Conservation (phyloP, 108 stramenopile genomes). For the Fistulifera solaris region DNA sequence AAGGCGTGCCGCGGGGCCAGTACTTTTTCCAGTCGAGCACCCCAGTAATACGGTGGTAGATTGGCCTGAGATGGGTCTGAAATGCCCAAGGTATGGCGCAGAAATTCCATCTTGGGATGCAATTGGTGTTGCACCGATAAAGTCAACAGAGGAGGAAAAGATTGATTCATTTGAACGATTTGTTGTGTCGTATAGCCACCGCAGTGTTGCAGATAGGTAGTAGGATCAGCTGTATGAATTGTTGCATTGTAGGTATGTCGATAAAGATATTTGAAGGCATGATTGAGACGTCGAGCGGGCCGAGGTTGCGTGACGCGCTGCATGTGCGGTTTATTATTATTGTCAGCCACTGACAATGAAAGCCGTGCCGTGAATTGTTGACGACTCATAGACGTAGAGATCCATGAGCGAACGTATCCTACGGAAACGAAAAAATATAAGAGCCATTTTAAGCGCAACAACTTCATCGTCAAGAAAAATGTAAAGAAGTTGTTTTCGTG, state of each 20-base stretch:
- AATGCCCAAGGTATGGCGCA: constrained; percentile 44
- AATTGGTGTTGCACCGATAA: constrained; percentile 57
- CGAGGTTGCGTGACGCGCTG: constrained; percentile 53
- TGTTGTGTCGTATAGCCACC: constrained; percentile 46
- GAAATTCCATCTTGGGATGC: constrained; percentile 68
- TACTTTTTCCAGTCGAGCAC: constrained; percentile 55
- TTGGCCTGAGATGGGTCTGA: not conserved
- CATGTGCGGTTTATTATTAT: constrained; percentile 40
- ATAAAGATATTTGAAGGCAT: constrained; percentile 65
- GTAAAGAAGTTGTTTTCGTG: too few relatives aligned
- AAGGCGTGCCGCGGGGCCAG: constrained; percentile 81
- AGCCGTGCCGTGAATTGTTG: too few relatives aligned
- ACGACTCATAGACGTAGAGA: too few relatives aligned
- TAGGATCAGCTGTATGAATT: constrained; percentile 27
- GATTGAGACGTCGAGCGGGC: constrained; percentile 63
- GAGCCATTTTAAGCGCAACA: too few relatives aligned
- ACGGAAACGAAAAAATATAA: too few relatives aligned
- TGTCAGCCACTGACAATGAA: constrained; percentile 16
- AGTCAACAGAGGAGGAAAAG: constrained; percentile 65
- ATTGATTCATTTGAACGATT: constrained; percentile 37
- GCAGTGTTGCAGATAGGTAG: constrained; percentile 29
- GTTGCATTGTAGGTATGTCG: constrained; percentile 36
- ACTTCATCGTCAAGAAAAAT: too few relatives aligned
- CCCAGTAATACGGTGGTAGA: constrained; percentile 61
- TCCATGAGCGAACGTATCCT: too few relatives aligned